Evolutionary conservation across 2,329 filamentous ascomycete genomes (phyloP), one percentile per base, ranked within the genome.

Genomic region (Xylariales sp.): DNA sequence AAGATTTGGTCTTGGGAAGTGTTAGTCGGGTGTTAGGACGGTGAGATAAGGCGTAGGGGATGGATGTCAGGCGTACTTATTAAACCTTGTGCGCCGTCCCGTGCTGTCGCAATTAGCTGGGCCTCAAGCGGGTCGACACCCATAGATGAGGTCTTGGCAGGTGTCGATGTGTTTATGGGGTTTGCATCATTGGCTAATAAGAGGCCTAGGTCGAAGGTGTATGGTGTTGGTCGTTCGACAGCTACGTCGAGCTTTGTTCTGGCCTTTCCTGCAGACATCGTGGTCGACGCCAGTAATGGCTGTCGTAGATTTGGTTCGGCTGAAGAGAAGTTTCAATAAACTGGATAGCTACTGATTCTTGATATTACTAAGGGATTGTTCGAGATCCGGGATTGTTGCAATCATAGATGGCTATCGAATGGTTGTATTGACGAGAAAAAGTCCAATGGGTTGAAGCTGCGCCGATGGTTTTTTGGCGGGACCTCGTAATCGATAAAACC

Each of bases 51-150:
- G 10, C 28, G 34, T 46, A 5, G 43, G 3, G 10, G 46, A 32
- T 18, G 23, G 34, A 8, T 6, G 59, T 10, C 8, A 28, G 14
- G 10, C 64, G 54, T 86, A 97, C 97, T 71, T 80, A 99, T 89
- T n/a, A 99, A 89, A 36, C 89, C 90, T 83, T 99, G 96, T 12
- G 94, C 93, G 80, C 93, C 94, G 81, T 97, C 93, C 76, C 94
- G 93, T 63, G 96, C 94, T 28, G 90, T 89, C 48, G 87, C 83
- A 69, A 90, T 86, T 68, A 98, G 90, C 65, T 88, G 87, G 34
- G 85, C 83, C 80, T 97, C 93, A 70, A 90, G 81, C 45, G 83
- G 77, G 36, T 80, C 71, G 61, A 75, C 65, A 68, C 81, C 81
- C 58, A 62, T 80, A 81, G 74, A 87, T 81, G 70, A 96, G 83